These are phyloP conservation scores for Xerocomus amazonicus DNA, from an alignment of 1,284 basidiomycete genomes.

Conservation along the genomic window DNA sequence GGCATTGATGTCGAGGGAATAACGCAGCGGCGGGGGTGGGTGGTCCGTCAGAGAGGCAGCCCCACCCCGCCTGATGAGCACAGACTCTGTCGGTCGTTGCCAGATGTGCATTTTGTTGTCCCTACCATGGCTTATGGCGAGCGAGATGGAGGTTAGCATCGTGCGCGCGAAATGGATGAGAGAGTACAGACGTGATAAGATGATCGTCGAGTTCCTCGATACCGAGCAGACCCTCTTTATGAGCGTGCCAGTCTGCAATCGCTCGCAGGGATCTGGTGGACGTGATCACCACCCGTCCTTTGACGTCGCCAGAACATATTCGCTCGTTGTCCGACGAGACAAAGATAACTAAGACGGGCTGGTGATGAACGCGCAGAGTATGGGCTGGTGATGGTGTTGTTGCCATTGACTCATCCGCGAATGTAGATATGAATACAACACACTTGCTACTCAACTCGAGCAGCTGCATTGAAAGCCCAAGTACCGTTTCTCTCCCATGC, in stretches of 20 bases:
- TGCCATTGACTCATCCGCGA: background rate
- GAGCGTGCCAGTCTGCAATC: constrained; percentile 72
- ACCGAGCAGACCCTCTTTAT: constrained; percentile 71
- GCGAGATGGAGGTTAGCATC: too few relatives aligned
- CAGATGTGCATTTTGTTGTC: constrained; percentile 82
- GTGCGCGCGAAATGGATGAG: background rate
- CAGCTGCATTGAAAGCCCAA: constrained; percentile 94
- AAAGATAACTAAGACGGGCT: constrained; percentile 53
- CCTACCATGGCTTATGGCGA: constrained; percentile 60
- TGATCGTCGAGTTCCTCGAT: constrained; percentile 66
- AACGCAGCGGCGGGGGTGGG: constrained; percentile 49
- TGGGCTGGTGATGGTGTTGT: constrained; percentile 59
- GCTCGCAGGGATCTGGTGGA: constrained; percentile 71
- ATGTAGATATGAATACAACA: background rate
- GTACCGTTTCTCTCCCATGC: constrained; percentile 70
- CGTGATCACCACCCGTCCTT: constrained; percentile 68
- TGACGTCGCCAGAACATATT: constrained; percentile 78
- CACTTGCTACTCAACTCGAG: constrained; percentile 53
- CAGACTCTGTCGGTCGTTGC: constrained; percentile 48
- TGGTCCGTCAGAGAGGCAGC: constrained; percentile 51
- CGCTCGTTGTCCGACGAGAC: constrained; percentile 69
- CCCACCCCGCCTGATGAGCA: constrained; percentile 44
- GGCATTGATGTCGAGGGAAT: constrained; percentile 81
- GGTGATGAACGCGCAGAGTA: constrained; percentile 68
- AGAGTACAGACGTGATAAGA: constrained; percentile 66